Evolutionary conservation across 2,329 filamentous ascomycete genomes (phyloP), one percentile per base, ranked within the genome.

Genomic region (Penicillium frequentans): DNA sequence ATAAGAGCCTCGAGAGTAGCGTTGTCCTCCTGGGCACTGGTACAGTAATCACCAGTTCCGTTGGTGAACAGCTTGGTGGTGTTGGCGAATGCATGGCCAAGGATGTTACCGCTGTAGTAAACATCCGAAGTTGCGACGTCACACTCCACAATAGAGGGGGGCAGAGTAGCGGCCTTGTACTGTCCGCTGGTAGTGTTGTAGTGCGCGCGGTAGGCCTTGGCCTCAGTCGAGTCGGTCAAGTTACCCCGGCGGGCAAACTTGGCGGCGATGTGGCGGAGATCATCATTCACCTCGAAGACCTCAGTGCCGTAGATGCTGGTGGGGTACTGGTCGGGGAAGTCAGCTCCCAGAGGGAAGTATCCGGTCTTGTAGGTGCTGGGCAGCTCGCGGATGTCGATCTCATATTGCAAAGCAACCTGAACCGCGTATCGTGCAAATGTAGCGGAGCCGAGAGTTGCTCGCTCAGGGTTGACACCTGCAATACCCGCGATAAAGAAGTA

Each of bases 401-500:
- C 89, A 62, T 91, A 90, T 71, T 92, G 89, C 52, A 91, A 77
- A 0, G 86, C 88, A 3, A 91, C 88, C 68, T 92, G 90, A 5
- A 92, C 82, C 0, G 88, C 84, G 67, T 86, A 93, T 23, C 84
- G 82, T 37, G 86, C 83, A 53, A 93, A 84, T 1, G 87, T 86
- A 0, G 90, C 88, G 42, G 83, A 82, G 45, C 83, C 85, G 5
- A 89, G 79, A 0, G 89, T 90, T 23, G 82, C 85, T 26, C 84
- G 74, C 59, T 86, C 83, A 0, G 89, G 90, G 70, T 85, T 91
- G 44, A 90, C 80, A n/a, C 90, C 89, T 1, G 86, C 89, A 60
- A 93, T 91, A 2, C 89, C 90, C 1, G 82, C 85, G 29, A 90
- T 72, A 56, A 92, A 73, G 73, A 91, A 90, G 75, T 92, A 92